These are phyloP conservation scores for Athelia sp. DNA, from an alignment of 1,284 basidiomycete genomes.

Conservation along the genomic window DNA sequence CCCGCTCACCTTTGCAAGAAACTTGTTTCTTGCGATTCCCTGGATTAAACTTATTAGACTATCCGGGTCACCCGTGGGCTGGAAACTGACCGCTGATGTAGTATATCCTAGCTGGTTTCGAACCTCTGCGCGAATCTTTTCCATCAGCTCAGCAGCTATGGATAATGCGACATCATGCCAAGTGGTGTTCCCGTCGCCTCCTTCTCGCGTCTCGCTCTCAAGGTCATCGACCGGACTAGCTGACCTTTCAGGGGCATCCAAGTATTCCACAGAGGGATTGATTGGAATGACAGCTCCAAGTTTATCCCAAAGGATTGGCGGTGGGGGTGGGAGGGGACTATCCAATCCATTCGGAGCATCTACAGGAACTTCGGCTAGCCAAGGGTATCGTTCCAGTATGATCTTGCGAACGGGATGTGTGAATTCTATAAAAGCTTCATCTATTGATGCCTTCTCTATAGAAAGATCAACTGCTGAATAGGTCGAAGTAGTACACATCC, in stretches of 20 bases:
- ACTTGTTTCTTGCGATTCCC: constrained; percentile 93
- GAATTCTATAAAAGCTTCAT: constrained; percentile 89
- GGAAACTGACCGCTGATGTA: constrained; percentile 76
- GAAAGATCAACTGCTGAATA: neutral
- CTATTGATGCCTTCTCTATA: constrained; percentile 79
- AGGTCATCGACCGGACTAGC: constrained; percentile 11
- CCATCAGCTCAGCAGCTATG: constrained; percentile 87
- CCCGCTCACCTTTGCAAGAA: constrained; percentile 79
- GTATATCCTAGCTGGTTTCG: constrained; percentile 81
- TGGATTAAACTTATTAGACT: constrained; percentile 22
- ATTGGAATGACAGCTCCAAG: constrained; percentile 72
- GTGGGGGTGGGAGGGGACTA: constrained; percentile 77
- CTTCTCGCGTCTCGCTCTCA: constrained; percentile 19
- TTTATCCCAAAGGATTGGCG: constrained; percentile 61
- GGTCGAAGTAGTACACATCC: neutral
- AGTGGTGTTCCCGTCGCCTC: constrained; percentile 36
- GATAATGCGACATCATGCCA: constrained; percentile 95
- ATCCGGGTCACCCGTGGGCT: neutral
- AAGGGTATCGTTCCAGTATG: constrained; percentile 70
- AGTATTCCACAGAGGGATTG: constrained; percentile 25
- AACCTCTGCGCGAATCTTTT: constrained; percentile 68
- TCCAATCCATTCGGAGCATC: constrained; percentile 73
- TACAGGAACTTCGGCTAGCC: constrained; percentile 66
- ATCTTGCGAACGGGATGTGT: constrained; percentile 72
- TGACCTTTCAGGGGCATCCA: constrained; percentile 6